Evolutionary conservation across 257 asterid genomes (phyloP).

Genomic region (Cruciata laevipes): DNA sequence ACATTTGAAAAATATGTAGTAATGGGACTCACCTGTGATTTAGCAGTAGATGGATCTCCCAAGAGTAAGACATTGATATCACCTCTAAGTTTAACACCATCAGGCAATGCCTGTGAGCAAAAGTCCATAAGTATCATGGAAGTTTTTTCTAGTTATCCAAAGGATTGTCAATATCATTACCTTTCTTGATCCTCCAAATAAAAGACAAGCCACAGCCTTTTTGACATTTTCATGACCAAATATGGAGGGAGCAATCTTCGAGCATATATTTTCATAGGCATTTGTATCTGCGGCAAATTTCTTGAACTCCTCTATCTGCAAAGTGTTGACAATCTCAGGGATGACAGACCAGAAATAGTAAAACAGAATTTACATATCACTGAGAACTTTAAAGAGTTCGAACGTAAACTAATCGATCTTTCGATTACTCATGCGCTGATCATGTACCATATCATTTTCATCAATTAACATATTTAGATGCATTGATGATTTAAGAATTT

Average conservation of each 20-base stretch:
- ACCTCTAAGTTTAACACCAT: conserved; percentile 96
- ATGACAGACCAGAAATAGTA: not conserved
- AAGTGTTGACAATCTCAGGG: conserved; percentile 4
- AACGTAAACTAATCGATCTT: not conserved
- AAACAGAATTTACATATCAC: not conserved
- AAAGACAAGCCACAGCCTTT: conserved; percentile 92
- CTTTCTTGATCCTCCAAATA: conserved; percentile 98
- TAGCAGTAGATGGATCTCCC: conserved; percentile 99
- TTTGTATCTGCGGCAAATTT: conserved; percentile 78
- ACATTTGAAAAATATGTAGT: not conserved
- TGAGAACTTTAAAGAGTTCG: not conserved
- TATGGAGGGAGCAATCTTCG: conserved; percentile 90
- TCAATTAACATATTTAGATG: not conserved
- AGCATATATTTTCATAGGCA: conserved; percentile 72
- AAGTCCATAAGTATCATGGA: conserved; percentile 10
- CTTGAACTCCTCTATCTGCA: conserved; percentile 67
- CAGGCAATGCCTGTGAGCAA: conserved; percentile 65
- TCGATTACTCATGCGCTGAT: no score
- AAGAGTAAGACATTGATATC: conserved; percentile 91
- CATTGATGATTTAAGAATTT: not conserved
- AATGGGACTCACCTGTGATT: conserved; percentile 69
- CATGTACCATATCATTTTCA: not conserved
- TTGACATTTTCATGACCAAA: conserved; percentile 92
- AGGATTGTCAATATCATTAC: conserved; percentile 28
- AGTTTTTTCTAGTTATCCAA: conserved; percentile 3